phyloP scores from a whole-genome alignment of 2,329 filamentous ascomycete genomes.

The Diaporthe caulivora region DNA sequence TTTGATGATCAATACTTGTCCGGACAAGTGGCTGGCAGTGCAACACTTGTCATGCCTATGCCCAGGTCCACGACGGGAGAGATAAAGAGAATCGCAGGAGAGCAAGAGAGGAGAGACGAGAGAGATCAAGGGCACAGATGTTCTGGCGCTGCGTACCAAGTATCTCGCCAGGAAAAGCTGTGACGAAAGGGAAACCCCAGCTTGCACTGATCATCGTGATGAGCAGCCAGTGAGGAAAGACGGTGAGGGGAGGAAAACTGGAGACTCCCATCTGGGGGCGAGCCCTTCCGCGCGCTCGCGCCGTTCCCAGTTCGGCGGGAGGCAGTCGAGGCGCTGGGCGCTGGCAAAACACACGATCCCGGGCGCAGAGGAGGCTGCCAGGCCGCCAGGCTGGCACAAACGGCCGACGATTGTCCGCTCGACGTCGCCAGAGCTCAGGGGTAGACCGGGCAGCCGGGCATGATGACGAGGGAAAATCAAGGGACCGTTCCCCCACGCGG shows the following conservation, averaged over 20 bases:
- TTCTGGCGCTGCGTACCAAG: neutral
- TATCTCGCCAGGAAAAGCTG: conserved; percentile 20
- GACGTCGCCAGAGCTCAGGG: conserved; percentile 36
- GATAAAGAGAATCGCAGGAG: conserved; percentile 13
- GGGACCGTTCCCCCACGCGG: conserved; percentile 29
- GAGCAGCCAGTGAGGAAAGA: conserved; percentile 37
- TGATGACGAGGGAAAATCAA: conserved; percentile 32
- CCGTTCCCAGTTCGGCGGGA: conserved; percentile 31
- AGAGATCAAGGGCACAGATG: conserved; percentile 5
- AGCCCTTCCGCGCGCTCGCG: conserved; percentile 31
- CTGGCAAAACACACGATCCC: conserved; percentile 24
- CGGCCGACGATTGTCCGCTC: conserved; percentile 36
- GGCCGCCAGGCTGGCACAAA: conserved; percentile 13
- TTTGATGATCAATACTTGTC: conserved; percentile 28
- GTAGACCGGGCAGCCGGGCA: conserved; percentile 22
- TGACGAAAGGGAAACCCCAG: conserved; percentile 32
- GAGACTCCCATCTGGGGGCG: conserved; percentile 26
- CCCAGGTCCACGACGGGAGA: neutral
- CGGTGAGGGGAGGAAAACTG: conserved; percentile 37
- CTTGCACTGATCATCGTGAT: conserved; percentile 31
- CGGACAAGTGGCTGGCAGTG: neutral
- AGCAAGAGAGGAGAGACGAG: too few relatives aligned
- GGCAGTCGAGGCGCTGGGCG: conserved; percentile 25
- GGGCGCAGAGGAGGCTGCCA: conserved; percentile 30
- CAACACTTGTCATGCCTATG: conserved; percentile 12